Evolutionary conservation across 2,329 filamentous ascomycete genomes (phyloP), one percentile per base, ranked within the genome.

Genomic region (Fusarium dimerum): DNA sequence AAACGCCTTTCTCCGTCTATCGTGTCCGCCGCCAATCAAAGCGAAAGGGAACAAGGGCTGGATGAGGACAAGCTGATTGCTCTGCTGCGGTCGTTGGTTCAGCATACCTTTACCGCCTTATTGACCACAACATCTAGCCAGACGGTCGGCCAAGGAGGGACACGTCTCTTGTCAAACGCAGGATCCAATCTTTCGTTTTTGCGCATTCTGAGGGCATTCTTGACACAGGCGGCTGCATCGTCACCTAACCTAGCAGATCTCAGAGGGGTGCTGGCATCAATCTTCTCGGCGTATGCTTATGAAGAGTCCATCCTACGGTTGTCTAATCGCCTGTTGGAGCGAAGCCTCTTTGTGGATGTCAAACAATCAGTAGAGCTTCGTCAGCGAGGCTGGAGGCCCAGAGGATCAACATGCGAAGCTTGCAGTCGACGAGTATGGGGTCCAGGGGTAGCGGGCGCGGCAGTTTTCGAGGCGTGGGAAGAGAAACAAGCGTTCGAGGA

Each of bases 221-320:
- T 99, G 30, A 85, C 88, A 1, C 85, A 90, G 43, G 93, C 92
- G 0, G 88, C 91, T 1, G 81, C 84, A 20, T 86, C 87, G 16
- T 95, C 92, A 0, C 92, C 94, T 0, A 95, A 89, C 12, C 78
- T 99, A 2, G 87, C 90, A 1, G 92, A 97, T 67, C 80, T 99
- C 3, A 88, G 94, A 42, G 83, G 84, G 7, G 92, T 97, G 1
- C 81, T 99, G 2, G 79, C 85, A 1, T 94, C 92, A 12, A 93
- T 99, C 50, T 97, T 99, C 73, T 86, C 93, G 0, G 93, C 94
- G 0, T 99, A 99, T 68, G 88, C 92, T 0, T 97, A 97, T 68
- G 94, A 99, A 71, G 90, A 93, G 69, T 92, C 89, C 1, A 89
- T 99, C 15, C 80, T 99, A 17, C 80, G 83, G 2, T 82, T 99